A percentile compares a stretch with the other conserved stretches of the same genome.
phyloP scores from a whole-genome alignment of 2,329 filamentous ascomycete genomes.

The Scedosporium apiospermum region DNA sequence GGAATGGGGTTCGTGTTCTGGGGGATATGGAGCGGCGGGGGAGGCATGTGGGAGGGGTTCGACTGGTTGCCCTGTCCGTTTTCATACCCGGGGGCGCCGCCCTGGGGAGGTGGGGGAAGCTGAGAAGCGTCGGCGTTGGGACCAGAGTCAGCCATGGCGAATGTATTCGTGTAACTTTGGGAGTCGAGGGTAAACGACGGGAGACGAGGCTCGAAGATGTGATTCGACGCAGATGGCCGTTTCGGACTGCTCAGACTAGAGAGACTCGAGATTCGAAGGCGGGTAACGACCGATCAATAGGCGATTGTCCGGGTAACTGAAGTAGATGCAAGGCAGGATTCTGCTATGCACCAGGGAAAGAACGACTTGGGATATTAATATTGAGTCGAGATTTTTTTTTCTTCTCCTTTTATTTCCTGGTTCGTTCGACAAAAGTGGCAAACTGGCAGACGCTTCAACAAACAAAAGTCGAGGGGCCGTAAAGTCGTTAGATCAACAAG shows the following conservation, averaged over 20 bases:
- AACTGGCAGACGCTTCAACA: conserved; percentile 3
- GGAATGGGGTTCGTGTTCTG: conserved; percentile 95
- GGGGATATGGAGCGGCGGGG: conserved; percentile 85
- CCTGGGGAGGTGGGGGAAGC: conserved; percentile 60
- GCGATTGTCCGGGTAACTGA: not conserved
- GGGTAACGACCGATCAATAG: not conserved
- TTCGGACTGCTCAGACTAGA: not conserved
- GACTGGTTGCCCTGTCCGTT: conserved; percentile 61
- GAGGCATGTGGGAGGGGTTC: conserved; percentile 72
- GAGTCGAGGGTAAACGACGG: not conserved
- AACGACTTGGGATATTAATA: not conserved
- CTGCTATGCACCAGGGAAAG: conserved; percentile 1
- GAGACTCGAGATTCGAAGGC: not conserved
- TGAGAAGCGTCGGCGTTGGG: conserved; percentile 52
- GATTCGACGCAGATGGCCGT: not conserved
- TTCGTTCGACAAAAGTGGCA: conserved; percentile 1
- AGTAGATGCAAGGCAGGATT: not conserved
- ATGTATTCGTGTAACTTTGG: conserved; percentile 8
- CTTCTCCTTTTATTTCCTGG: not conserved
- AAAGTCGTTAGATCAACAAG: conserved; percentile 3
- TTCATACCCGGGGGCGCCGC: conserved; percentile 67
- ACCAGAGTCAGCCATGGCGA: conserved; percentile 68
- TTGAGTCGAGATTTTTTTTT: not conserved
- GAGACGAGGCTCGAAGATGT: not conserved
- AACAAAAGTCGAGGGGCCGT: conserved; percentile 4